phyloP scores from a whole-genome alignment of 352 stramenopile genomes.

The Globisporangium recalcitrans region DNA sequence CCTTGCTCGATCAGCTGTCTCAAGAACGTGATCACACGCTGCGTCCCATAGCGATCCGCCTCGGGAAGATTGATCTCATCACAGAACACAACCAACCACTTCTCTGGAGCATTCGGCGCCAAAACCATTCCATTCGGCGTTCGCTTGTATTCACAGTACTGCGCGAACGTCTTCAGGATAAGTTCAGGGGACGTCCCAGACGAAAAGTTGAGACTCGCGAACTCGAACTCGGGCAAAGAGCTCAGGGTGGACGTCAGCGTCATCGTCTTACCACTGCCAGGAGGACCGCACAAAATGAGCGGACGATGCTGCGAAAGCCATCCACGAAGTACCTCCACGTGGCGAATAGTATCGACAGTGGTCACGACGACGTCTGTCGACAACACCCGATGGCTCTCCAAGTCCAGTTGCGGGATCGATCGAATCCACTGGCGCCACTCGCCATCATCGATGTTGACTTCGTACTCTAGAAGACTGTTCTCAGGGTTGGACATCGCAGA shows the following conservation, averaged over 20 bases:
- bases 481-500: conserved; percentile 39
- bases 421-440: conserved; percentile 96
- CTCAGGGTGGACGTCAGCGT: conserved; percentile 97
- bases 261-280: conserved; percentile 99
- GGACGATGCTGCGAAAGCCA: conserved; percentile 97
- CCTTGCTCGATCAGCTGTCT: conserved; percentile 97
- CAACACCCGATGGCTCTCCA: conserved; percentile 96
- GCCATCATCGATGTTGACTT: conserved; percentile 95
- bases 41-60: conserved; percentile 97
- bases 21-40: conserved; percentile 99
- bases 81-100: conserved; percentile 99
- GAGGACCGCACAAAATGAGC: conserved; percentile 97
- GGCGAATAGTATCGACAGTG: conserved; percentile 98
- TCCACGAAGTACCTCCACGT: conserved; percentile 96
- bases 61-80: conserved; percentile 99
- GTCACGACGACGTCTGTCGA: conserved; percentile 98
- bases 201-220: conserved; percentile 99
- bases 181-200: conserved; percentile 97
- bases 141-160: conserved; percentile 99
- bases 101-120: conserved; percentile 90
- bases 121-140: conserved; percentile 96
- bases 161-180: conserved; percentile 97
- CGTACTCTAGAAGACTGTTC: conserved; percentile 93
- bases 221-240: conserved; percentile 96
- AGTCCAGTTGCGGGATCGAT: conserved; percentile 95